Evolutionary conservation across 805 yeast genomes (phyloP), one percentile per base, ranked within the genome.

Genomic region (Jamesozyma spencerorum): DNA sequence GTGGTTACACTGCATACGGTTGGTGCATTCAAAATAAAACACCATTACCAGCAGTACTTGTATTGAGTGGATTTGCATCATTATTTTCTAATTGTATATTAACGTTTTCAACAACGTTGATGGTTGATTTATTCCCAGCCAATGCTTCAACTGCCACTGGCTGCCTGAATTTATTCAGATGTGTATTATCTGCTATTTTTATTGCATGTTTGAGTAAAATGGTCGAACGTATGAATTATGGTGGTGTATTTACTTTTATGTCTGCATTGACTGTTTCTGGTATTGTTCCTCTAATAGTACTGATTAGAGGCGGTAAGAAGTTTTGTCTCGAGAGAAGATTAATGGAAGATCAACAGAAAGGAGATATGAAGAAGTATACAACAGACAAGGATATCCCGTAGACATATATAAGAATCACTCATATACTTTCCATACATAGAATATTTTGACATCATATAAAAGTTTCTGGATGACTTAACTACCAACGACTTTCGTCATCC

Each of bases 211-310:
- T 85, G 14, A 71, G 75, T 14, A 69, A 63, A 37, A 82, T 86
- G 88, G 65, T 69, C 10, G 40, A 42, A 0, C 46, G 62, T 1
- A 66, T 87, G 74, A 75, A 75, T 0, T 59, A 74, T 7, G 95
- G 95, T 1, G 92, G 95, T 15, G 73, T 84, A 1, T 84, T 78
- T 52, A 79, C 94, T 0, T 65, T 86, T 15, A 60, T 84, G 69
- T 77, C 79, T 2, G 26, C 26, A 22, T 22, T 79, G 69, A 0
- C 38, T 79, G 1, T 65, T 72, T 8, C 18, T 55, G 5, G 18
- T 52, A 2, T 53, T 60, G 2, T 49, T 62, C 2, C 19, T 40
- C 0, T 22, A 48, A 10, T 46, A 64, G 7, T 62, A 1, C 63
- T 64, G 2, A 47, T 63, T 37, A 53, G 50, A 28, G 53, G 55